phyloP scores from a whole-genome alignment of 306 rosid species.

The Benincasa hispida region DNA sequence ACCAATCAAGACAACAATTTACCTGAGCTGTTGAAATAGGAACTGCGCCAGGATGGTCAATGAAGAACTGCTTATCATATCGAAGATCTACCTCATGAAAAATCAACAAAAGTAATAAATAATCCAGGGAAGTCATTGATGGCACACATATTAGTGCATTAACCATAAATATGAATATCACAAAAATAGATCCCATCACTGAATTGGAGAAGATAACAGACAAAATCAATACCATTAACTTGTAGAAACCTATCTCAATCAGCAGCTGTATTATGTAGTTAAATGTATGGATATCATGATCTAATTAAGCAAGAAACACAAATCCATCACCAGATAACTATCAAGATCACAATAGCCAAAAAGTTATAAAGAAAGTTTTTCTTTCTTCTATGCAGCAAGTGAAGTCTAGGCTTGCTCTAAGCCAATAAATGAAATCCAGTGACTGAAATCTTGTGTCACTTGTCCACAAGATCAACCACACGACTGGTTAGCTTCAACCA shows the following conservation, averaged over 20 bases:
- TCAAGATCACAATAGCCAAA: neutral
- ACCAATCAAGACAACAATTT: neutral
- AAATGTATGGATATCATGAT: neutral
- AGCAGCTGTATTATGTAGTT: neutral
- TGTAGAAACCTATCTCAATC: neutral
- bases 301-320: neutral
- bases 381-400: neutral
- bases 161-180: neutral
- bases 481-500: neutral
- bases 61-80: conserved; percentile 86
- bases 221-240: neutral
- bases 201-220: neutral
- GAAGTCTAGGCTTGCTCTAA: neutral
- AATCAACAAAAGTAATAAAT: conserved; percentile 9
- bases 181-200: neutral
- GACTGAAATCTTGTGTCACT: no score
- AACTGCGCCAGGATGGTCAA: conserved; percentile 96
- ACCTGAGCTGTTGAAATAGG: conserved; percentile 85
- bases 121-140: neutral
- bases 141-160: neutral
- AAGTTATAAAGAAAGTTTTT: neutral
- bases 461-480: no score
- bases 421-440: neutral
- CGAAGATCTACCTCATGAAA: conserved; percentile 69
- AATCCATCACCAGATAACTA: neutral